Evolutionary conservation across 176 grass and related monocot species (phyloP), one percentile per base, ranked within the genome.

Genomic region (Thinopyrum elongatum): DNA sequence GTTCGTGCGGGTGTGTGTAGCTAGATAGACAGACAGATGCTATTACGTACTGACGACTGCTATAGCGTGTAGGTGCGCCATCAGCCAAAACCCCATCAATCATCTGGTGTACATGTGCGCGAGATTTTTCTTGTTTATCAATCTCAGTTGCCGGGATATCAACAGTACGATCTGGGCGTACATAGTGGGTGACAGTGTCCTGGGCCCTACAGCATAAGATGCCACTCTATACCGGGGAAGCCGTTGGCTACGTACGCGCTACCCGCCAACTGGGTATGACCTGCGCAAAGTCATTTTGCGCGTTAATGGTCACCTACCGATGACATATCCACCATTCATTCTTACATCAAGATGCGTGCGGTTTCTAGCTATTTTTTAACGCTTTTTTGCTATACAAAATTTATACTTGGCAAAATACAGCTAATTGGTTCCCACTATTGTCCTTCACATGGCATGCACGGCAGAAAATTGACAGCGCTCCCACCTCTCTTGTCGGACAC

Each of bases 71-170:
- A 27, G 25, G 73, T 53, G 44, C 42, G 70, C 23, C 69, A 74
- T 69, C 30, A 34, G 39, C 25, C 72, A 75, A 49, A 75, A 49
- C 41, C 42, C 42, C 27, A 41, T 72, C 36, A 74, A 55, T 76
- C 74, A 28, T 76, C 74, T 55, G 74, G 46, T 5, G 74, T 33
- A 76, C 74, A 76, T 76, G 74, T 76, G 74, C 73, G 26, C 13
- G 13, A 8, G 11, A 47, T 19, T 51, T 51, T 28, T 27, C 7
- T 23, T 23, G 21, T 25, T 25, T 72, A 22, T 25, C 38, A 8
- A 25, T 42, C 36, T 74, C 25, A 49, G 39, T 74, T 74, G 65
- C 31, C 8, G 41, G 71, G 41, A 0, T 47, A 17, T 49, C 14
- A 44, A 74, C 14, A 29, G 71, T 72, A 3, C 11, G 36, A 71